These are phyloP conservation scores for Echeveria elegans DNA, from an alignment of 164 flowering plant genomes.

Conservation along the genomic window DNA sequence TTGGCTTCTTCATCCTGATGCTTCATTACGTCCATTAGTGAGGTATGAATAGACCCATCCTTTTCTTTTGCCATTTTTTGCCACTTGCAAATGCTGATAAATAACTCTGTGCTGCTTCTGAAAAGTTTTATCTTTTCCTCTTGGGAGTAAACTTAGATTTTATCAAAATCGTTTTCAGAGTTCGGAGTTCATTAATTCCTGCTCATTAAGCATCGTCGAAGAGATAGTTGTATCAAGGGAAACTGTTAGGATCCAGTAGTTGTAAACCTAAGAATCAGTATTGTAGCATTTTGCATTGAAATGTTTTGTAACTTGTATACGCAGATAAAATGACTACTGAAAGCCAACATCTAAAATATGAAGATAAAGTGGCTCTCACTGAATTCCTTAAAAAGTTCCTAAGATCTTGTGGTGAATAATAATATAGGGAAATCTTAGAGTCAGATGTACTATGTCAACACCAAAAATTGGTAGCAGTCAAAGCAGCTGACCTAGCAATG, in stretches of 20 bases:
- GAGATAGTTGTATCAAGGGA: too few species aligned
- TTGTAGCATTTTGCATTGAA: too few species aligned
- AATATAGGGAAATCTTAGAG: slow-evolving; percentile 72
- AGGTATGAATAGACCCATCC: slow-evolving; percentile 26
- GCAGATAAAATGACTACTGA: too few species aligned
- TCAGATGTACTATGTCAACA: slow-evolving; percentile 51
- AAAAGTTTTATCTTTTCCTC: too few species aligned
- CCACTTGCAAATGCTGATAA: background rate
- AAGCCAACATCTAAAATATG: too few species aligned
- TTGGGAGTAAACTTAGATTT: background rate
- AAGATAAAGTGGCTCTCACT: too few species aligned
- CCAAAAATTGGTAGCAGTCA: slow-evolving; percentile 21
- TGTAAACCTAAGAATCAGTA: too few species aligned
- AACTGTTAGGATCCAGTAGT: too few species aligned
- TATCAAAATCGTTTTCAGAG: background rate
- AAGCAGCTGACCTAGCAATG: background rate
- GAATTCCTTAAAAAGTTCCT: slow-evolving; percentile 9
- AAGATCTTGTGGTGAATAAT: background rate
- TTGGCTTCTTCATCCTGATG: slow-evolving; percentile 67
- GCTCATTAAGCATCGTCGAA: too few species aligned
- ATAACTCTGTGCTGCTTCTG: background rate
- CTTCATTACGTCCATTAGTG: slow-evolving; percentile 54
- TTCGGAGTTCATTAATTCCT: too few species aligned
- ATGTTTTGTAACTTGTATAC: too few species aligned
- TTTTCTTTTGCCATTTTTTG: background rate